Percentiles rank a stretch among this genome's conserved stretches.
Evolutionary conservation across 306 rosid species (phyloP).

Genomic region (Carpinus viminea): DNA sequence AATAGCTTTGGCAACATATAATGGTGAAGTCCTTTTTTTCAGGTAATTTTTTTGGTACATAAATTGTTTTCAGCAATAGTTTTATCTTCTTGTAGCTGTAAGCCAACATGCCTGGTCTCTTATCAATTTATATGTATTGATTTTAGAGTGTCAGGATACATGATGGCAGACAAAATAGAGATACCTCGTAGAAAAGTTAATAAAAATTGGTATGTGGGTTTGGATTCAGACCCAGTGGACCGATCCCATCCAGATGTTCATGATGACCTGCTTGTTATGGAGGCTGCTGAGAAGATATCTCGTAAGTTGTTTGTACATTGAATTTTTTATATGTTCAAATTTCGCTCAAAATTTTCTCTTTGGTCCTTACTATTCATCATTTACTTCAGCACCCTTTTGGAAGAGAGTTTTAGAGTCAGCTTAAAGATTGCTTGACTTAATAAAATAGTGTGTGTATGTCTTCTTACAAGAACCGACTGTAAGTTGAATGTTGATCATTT

Average conservation of each 20-base stretch:
- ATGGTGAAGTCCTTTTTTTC: slow-evolving; percentile 96
- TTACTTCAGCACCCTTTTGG: slow-evolving; percentile 7
- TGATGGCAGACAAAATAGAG: slow-evolving; percentile 89
- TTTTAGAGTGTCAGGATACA: slow-evolving; percentile 86
- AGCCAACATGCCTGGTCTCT: not conserved
- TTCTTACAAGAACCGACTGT: slow-evolving; percentile 18
- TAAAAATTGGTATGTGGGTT: slow-evolving; percentile 82
- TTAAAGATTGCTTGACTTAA: slow-evolving; percentile 17
- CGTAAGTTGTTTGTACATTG: slow-evolving; percentile 51
- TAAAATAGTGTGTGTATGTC: slow-evolving; percentile 18
- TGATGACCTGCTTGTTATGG: slow-evolving; percentile 67
- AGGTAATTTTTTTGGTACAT: slow-evolving; percentile 53
- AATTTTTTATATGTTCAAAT: slow-evolving; percentile 12
- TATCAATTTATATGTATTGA: slow-evolving; percentile 11
- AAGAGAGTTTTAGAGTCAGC: slow-evolving; percentile 17
- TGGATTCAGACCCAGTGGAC: slow-evolving; percentile 75
- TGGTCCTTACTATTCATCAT: slow-evolving; percentile 6
- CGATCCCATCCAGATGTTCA: slow-evolving; percentile 90
- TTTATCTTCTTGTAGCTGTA: not conserved
- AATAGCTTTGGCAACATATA: slow-evolving; percentile 92
- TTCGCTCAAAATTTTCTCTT: not conserved
- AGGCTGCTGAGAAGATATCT: slow-evolving; percentile 43
- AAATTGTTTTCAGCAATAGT: slow-evolving; percentile 5
- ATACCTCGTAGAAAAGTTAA: slow-evolving; percentile 84
- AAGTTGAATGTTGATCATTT: slow-evolving; percentile 15